Evolutionary conservation across 1,284 basidiomycete genomes (phyloP).

Genomic region (Cryptococcus sp.): DNA sequence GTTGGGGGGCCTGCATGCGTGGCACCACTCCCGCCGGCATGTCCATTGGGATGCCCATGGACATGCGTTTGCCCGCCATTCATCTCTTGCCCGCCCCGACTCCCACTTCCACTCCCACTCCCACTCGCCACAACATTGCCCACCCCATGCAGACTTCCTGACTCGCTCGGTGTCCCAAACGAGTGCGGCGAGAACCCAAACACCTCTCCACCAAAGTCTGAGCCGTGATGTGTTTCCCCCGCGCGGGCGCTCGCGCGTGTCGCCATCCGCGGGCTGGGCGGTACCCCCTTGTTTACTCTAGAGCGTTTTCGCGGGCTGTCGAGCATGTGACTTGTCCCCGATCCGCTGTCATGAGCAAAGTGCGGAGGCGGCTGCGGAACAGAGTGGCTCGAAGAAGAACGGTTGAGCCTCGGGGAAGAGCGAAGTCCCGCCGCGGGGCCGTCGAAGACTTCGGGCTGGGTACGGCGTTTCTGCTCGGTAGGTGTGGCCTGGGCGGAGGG

Average conservation of each 20-base stretch:
- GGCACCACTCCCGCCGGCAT: neutral
- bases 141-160: conserved; percentile 7
- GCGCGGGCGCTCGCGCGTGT: conserved; percentile 21
- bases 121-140: conserved; percentile 4
- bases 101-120: conserved; percentile 1
- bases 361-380: neutral
- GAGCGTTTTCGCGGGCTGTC: conserved; percentile 23
- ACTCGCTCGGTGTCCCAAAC: conserved; percentile 20
- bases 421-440: conserved; percentile 15
- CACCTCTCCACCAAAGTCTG: conserved; percentile 17
- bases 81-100: no score
- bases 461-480: conserved; percentile 9
- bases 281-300: conserved; percentile 17
- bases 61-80: no score
- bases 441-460: conserved; percentile 6
- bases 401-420: conserved; percentile 17
- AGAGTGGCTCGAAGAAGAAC: neutral
- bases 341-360: neutral
- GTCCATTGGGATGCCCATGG: neutral
- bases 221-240: neutral
- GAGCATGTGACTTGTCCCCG: neutral
- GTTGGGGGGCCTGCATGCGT: no score
- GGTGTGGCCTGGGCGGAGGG: neutral
- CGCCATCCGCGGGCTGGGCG: conserved; percentile 30
- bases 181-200: conserved; percentile 22